These are phyloP conservation scores for Wickerhamomyces queroliae DNA, from an alignment of 805 yeast genomes.

Conservation along the genomic window DNA sequence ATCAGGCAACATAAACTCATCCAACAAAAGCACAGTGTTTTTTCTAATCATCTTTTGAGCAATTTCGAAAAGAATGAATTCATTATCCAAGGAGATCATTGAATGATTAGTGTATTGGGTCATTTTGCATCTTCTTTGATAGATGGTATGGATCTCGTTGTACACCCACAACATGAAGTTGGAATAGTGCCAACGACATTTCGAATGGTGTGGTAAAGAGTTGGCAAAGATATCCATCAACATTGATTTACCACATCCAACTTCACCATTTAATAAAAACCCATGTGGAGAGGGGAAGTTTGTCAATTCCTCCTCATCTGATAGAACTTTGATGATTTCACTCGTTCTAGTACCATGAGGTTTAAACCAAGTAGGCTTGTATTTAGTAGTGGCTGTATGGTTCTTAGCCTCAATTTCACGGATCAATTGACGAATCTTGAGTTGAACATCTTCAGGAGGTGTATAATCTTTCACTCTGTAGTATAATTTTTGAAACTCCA, in stretches of 20 bases:
- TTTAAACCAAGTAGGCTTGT: conserved; percentile 6
- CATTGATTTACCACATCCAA: conserved; percentile 74
- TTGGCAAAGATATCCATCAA: conserved; percentile 66
- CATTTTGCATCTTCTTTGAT: conserved; percentile 35
- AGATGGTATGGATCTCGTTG: conserved; percentile 51
- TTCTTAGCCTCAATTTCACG: conserved; percentile 25
- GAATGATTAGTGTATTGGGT: conserved; percentile 21
- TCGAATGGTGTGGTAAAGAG: conserved; percentile 55
- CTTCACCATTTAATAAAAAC: conserved; percentile 55
- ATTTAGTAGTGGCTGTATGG: conserved; percentile 2
- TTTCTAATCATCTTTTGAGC: conserved; percentile 57
- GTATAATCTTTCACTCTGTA: conserved; percentile 50
- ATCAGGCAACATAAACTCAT: conserved; percentile 76
- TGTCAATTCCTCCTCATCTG: conserved; percentile 55
- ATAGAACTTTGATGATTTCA: conserved; percentile 42
- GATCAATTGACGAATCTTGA: conserved; percentile 20
- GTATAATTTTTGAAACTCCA: conserved; percentile 56
- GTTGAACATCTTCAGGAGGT: conserved; percentile 29
- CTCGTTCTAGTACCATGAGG: conserved; percentile 10
- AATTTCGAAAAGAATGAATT: conserved; percentile 57
- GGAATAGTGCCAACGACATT: conserved; percentile 67
- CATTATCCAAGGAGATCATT: conserved; percentile 44
- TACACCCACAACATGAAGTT: conserved; percentile 67
- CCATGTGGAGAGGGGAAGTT: conserved; percentile 61
- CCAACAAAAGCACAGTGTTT: conserved; percentile 56